Evolutionary conservation across 2,329 filamentous ascomycete genomes (phyloP), one percentile per base, ranked within the genome.

Genomic region (Penicillium oxalicum): DNA sequence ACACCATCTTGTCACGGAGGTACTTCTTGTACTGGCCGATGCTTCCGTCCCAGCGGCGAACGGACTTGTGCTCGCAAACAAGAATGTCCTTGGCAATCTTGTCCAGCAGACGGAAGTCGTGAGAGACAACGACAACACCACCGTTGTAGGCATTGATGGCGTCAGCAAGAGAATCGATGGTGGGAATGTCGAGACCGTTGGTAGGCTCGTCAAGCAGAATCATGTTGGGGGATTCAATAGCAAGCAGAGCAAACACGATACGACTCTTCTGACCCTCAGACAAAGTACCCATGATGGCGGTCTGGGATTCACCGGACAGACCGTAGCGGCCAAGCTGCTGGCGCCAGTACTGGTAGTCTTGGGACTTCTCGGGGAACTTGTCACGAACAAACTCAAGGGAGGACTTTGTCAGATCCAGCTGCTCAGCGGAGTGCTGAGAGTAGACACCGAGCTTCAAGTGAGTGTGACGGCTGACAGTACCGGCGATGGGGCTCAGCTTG

Each of bases 41-140:
- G 57, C 74, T 77, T 63, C 91, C 91, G 55, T 91, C 84, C 93
- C 93, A 98, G 64, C 82, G 75, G 62, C 80, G 84, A 62, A 97
- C 90, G 11, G 90, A 91, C 81, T 91, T 90, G 83, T 98, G 90
- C 77, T 98, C 93, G 74, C 94, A 98, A 48, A 98, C 93, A 76
- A 98, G 84, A 73, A 98, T 98, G 73, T 98, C 89, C 81, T 98
- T 98, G 62, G 93, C 93, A 71, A 98, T 97, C 80, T 95, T 96
- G 82, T 98, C 93, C 58, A 98, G 84, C 65, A 98, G 79, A 79
- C 91, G 86, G 82, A 98, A 98, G 73, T 98, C 93, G 87, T 98
- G 93, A 64, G 87, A 94, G 49, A 98, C 93, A 57, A 97, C 91
- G 46, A 97, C 88, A 44, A 97, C 91, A 86, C 94, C 93, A 65